These are phyloP conservation scores for Cucurbita argyrosperma DNA, from an alignment of 306 rosid species.

Conservation along the genomic window DNA sequence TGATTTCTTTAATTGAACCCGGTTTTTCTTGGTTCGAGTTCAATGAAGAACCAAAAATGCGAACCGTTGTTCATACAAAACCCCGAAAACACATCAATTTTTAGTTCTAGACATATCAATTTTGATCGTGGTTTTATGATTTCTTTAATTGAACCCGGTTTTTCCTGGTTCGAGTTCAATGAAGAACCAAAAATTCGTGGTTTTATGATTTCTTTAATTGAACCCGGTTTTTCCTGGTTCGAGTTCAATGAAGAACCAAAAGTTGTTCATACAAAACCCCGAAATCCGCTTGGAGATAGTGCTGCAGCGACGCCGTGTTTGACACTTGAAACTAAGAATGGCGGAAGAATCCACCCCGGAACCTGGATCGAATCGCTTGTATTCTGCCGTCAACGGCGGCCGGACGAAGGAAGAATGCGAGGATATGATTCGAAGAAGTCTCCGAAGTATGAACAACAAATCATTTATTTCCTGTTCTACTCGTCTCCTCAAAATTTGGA, in stretches of 20 bases:
- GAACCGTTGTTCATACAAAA: no score
- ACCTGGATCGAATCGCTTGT: constrained; percentile 18
- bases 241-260: neutral
- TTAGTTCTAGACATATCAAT: no score
- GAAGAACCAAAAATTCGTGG: neutral
- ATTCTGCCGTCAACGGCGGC: constrained; percentile 20
- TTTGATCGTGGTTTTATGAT: no score
- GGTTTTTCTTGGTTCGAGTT: no score
- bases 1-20: no score
- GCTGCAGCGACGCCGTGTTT: neutral
- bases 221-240: neutral
- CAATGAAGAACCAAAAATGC: no score
- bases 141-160: no score
- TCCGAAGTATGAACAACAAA: constrained; percentile 28
- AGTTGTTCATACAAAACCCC: neutral
- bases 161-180: no score
- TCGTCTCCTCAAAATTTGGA: neutral
- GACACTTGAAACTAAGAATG: constrained; percentile 11
- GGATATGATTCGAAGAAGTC: constrained; percentile 47
- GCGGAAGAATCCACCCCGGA: constrained; percentile 24
- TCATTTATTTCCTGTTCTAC: neutral
- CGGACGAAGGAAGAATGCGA: constrained; percentile 37
- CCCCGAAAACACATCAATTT: no score
- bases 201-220: no score
- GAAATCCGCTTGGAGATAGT: neutral